phyloP scores from a whole-genome alignment of 176 grass and related monocot genomes.

The Musa beccarii region DNA sequence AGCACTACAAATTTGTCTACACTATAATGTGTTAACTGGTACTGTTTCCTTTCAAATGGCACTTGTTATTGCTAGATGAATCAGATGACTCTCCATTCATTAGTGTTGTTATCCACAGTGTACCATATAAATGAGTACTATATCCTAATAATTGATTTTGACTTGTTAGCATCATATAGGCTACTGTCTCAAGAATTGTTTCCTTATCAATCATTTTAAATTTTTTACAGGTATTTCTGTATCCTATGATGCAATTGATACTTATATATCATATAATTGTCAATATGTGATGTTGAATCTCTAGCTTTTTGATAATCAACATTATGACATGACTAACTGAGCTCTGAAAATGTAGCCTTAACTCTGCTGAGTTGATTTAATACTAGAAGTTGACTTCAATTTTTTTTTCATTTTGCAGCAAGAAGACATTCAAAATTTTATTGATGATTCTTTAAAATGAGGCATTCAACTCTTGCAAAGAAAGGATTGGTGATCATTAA shows the following conservation, averaged over 20 bases:
- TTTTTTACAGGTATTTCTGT: background rate
- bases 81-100: no score
- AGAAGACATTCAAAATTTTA: conserved; percentile 78
- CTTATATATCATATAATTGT: no score
- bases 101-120: no score
- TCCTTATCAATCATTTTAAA: background rate
- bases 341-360: background rate
- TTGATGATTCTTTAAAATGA: conserved; percentile 77
- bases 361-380: background rate
- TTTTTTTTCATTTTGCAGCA: conserved; percentile 53
- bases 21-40: no score
- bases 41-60: no score
- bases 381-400: conserved; percentile 3
- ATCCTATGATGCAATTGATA: background rate
- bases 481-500: conserved; percentile 72
- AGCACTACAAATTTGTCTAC: no score
- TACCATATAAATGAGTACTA: no score
- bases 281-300: background rate
- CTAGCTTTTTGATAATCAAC: background rate
- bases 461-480: conserved; percentile 72
- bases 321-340: background rate
- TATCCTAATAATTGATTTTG: no score
- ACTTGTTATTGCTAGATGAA: no score
- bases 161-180: no score
- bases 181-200: background rate